Evolutionary conservation across 345 rosid genomes (phyloP).

Genomic region (Conringia planisiliqua): DNA sequence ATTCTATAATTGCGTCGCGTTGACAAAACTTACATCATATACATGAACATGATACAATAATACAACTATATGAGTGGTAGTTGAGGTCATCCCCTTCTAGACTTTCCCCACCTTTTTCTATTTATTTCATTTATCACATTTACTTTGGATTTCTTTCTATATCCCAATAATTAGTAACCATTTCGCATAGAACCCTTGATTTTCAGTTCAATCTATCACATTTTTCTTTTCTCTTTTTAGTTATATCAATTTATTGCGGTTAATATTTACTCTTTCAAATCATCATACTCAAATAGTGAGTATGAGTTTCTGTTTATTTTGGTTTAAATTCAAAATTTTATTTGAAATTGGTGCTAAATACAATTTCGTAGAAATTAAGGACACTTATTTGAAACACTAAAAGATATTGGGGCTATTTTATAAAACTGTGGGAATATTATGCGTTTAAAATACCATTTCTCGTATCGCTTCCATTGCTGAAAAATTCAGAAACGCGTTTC

Average conservation of each 20-base stretch:
- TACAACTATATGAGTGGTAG: conserved; percentile 6
- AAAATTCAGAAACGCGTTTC: conserved; percentile 25
- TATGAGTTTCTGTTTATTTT: too few relatives aligned
- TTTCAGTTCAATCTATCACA: not conserved
- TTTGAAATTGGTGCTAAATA: not conserved
- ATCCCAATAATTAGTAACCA: not conserved
- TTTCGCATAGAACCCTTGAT: not conserved
- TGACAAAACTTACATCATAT: conserved; percentile 16
- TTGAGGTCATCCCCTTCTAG: conserved; percentile 23
- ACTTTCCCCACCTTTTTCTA: not conserved
- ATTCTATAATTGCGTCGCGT: conserved; percentile 22
- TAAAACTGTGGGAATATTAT: not conserved
- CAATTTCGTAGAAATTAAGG: not conserved
- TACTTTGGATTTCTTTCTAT: not conserved
- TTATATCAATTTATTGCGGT: not conserved
- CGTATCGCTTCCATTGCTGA: conserved; percentile 7
- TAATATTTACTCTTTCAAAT: not conserved
- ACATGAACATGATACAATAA: conserved; percentile 9
- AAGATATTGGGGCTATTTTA: not conserved
- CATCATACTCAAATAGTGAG: not conserved
- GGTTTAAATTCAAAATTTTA: not conserved
- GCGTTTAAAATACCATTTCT: not conserved
- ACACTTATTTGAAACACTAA: not conserved
- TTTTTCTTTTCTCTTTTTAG: not conserved
- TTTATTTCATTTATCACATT: not conserved